phyloP scores from a whole-genome alignment of 352 stramenopile species.

The Peronospora farinosa region DNA sequence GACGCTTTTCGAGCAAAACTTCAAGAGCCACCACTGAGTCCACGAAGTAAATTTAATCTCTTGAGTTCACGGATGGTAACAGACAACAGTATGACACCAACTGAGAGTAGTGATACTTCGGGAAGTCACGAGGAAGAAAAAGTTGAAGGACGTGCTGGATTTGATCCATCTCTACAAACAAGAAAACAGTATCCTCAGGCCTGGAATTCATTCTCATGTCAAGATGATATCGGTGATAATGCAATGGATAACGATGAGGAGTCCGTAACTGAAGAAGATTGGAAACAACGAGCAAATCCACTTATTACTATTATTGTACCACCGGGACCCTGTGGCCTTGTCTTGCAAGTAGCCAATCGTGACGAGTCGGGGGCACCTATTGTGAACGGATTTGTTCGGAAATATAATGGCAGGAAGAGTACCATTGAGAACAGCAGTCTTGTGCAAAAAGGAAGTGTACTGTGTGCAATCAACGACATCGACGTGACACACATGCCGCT shows the following conservation, averaged over 20 bases:
- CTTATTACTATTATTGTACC: conserved; percentile 69
- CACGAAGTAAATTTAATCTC: conserved; percentile 61
- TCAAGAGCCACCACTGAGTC: conserved; percentile 60
- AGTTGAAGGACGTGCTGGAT: neutral
- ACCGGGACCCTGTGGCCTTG: conserved; percentile 60
- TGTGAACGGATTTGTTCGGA: conserved; percentile 71
- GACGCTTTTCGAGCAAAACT: conserved; percentile 67
- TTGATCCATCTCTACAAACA: neutral
- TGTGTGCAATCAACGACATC: conserved; percentile 77
- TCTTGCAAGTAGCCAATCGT: conserved; percentile 48
- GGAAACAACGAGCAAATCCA: conserved; percentile 55
- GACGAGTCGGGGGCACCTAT: conserved; percentile 39
- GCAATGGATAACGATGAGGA: conserved; percentile 36
- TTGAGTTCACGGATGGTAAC: conserved; percentile 29
- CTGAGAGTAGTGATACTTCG: conserved; percentile 23
- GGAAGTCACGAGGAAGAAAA: conserved; percentile 16
- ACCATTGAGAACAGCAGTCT: conserved; percentile 73
- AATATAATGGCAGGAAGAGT: conserved; percentile 57
- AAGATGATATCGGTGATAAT: conserved; percentile 15
- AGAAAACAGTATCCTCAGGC: conserved; percentile 9
- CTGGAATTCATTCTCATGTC: conserved; percentile 28
- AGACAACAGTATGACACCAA: conserved; percentile 21
- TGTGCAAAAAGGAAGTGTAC: conserved; percentile 52
- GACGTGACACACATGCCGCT: conserved; percentile 62
- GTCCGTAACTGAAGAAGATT: conserved; percentile 56